phyloP scores from a whole-genome alignment of 1,139 yeast species.

The Debaryomycetaceae sp. region DNA sequence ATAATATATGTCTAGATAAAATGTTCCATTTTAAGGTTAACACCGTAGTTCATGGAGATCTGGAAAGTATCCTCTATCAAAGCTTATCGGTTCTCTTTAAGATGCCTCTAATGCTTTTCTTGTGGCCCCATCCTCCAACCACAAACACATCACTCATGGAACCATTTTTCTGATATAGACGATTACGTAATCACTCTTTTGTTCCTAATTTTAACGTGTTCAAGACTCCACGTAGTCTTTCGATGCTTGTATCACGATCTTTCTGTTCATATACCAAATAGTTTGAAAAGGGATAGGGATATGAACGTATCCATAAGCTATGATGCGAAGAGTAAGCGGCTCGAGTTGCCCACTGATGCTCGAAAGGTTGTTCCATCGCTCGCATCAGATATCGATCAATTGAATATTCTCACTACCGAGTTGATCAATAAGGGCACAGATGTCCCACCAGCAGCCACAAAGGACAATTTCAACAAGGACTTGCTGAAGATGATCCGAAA shows the following conservation, averaged over 20 bases:
- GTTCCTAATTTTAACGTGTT: constrained; percentile 1
- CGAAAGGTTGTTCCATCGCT: constrained; percentile 24
- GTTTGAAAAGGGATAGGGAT: background rate
- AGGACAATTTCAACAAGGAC: constrained; percentile 52
- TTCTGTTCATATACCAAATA: too few species aligned
- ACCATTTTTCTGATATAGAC: background rate
- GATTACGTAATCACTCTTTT: constrained; percentile 1
- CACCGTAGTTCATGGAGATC: background rate
- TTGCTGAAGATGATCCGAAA: constrained; percentile 66
- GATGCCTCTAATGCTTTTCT: too few species aligned
- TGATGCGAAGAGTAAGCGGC: constrained; percentile 26
- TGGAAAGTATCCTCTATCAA: too few species aligned
- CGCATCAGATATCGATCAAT: constrained; percentile 52
- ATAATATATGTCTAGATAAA: background rate
- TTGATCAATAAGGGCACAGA: constrained; percentile 59
- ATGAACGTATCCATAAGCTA: constrained; percentile 24
- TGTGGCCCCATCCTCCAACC: background rate
- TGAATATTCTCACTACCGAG: constrained; percentile 61
- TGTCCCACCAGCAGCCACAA: constrained; percentile 64
- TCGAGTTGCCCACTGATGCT: constrained; percentile 22
- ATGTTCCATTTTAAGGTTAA: background rate
- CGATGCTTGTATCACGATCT: too few species aligned
- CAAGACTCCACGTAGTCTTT: background rate
- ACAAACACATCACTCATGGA: background rate
- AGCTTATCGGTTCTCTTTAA: too few species aligned